Conservation (phyloP, 441 rosid genomes). For the Monsonia emarginata region DNA sequence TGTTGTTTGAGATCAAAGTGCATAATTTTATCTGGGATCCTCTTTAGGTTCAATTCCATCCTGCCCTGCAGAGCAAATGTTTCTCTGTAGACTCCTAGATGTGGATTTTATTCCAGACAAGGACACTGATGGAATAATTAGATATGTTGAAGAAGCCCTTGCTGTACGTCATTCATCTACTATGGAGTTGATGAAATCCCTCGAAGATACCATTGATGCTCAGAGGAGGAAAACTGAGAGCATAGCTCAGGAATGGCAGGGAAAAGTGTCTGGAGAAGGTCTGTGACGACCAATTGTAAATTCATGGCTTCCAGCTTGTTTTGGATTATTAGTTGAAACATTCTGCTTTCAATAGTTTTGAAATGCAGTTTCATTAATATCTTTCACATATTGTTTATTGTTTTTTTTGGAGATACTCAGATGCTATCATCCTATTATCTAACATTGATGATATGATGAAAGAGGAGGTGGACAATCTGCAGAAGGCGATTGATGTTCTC, state of each 20-base stretch:
- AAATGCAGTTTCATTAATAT: not conserved
- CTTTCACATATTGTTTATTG: slow-evolving; percentile 15
- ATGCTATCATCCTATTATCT: slow-evolving; percentile 45
- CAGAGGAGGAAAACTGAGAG: slow-evolving; percentile 54
- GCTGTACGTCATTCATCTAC: slow-evolving; percentile 52
- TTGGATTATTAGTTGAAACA: slow-evolving; percentile 17
- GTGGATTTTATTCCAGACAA: slow-evolving; percentile 39
- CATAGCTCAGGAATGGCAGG: slow-evolving; percentile 38
- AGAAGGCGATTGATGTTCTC: slow-evolving; percentile 45
- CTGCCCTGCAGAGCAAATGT: slow-evolving; percentile 64
- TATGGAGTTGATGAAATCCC: slow-evolving; percentile 50
- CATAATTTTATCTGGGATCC: slow-evolving; percentile 15
- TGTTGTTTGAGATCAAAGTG: not conserved
- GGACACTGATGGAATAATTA: slow-evolving; percentile 32
- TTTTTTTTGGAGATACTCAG: slow-evolving; percentile 30
- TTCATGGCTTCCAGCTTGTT: slow-evolving; percentile 19
- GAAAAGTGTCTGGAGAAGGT: slow-evolving; percentile 57
- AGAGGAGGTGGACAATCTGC: slow-evolving; percentile 59
- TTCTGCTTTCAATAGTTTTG: slow-evolving; percentile 2
- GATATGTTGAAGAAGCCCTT: slow-evolving; percentile 56
- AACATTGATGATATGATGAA: slow-evolving; percentile 73
- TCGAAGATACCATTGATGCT: slow-evolving; percentile 53
- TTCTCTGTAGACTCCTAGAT: slow-evolving; percentile 74
- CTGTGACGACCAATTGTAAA: slow-evolving; percentile 23
- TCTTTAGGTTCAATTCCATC: slow-evolving; percentile 60